Conservation (phyloP, 2,329 filamentous ascomycete genomes). For the Ophiostoma sp. region DNA sequence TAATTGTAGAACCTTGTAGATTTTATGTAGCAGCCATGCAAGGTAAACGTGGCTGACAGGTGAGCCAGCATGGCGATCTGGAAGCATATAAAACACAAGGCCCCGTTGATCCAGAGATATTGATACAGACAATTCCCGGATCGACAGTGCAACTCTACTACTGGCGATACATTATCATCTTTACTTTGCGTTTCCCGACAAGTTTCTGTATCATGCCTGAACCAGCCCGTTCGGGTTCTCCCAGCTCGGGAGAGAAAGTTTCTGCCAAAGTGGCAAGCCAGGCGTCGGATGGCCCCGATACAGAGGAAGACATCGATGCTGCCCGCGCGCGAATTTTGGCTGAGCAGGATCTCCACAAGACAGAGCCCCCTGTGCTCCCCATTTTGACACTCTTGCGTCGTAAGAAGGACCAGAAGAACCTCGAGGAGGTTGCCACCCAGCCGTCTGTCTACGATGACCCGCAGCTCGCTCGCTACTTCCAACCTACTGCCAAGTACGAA, state of each 20-base stretch:
- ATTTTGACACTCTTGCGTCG: slow-evolving; percentile 6
- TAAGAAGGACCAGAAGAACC: slow-evolving; percentile 12
- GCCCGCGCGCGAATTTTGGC: background rate
- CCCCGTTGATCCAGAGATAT: background rate
- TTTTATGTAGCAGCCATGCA: background rate
- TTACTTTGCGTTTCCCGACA: background rate
- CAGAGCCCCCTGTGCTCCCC: slow-evolving; percentile 7
- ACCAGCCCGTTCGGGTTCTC: slow-evolving; percentile 2
- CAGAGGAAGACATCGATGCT: background rate
- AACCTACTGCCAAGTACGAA: slow-evolving; percentile 50
- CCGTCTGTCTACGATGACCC: slow-evolving; percentile 7
- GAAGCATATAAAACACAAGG: background rate
- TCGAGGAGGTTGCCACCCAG: slow-evolving; percentile 7
- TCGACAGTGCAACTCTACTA: background rate
- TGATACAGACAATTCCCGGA: background rate
- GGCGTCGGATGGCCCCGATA: background rate
- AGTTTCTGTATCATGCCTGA: background rate
- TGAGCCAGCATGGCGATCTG: background rate
- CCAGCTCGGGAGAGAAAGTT: slow-evolving; percentile 11
- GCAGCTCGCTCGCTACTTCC: background rate
- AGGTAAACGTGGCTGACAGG: background rate
- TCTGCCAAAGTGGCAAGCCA: slow-evolving; percentile 1
- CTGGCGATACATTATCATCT: background rate
- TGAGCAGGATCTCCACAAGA: slow-evolving; percentile 6
- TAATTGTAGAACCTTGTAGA: background rate